Base-by-base conservation (phyloP, 1,139 yeast species). In the Blastobotrys capitulatus region DNA sequence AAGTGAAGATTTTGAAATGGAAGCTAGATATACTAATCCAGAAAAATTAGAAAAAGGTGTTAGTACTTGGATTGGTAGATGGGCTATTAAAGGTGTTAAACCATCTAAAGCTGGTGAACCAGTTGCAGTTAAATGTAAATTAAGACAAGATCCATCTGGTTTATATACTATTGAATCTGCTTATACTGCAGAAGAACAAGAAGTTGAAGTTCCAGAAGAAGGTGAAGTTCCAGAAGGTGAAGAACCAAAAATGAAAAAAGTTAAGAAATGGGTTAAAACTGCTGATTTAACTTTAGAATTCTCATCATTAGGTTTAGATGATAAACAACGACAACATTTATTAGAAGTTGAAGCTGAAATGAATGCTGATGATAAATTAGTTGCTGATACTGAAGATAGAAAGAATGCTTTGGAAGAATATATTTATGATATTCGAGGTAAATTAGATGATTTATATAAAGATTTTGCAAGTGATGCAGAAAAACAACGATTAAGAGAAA, bases 391-490 rank as follows among this genome's bases (percentile, higher is more conserved):
- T 60, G 98, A 92, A 77, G 97, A 92, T 76, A 88, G 90, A 74
- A 92, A 92, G 86, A 92, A 92, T 71, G 94, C 96, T 60, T 80
- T 94, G 57, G 98, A 92, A 78, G 98, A 92, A 77, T 92, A 92
- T 80, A 92, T 94, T 66, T 92, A 92, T 76, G 95, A 88, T 64
- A 82, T 92, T 72, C 87, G 98, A 77, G 96, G 96, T 69, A 92
- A 94, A 77, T 79, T 94, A 66, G 97, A 90, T 54, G 98, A 89
- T 52, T 83, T 83, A 66, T 92, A 90, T 71, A 79, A 88, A 61
- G 83, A 78, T 60, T 92, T 90, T 67, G 97, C 97, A 56, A 78
- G 84, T 58, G 94, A 84, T 54, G 89, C 82, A 64, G 98, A 92
- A 78, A 92, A 90, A 80, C 75, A 76, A 60, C 86, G 79, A 69